Evolutionary conservation across 75 land plant species (phyloP), one percentile per base, ranked within the genome.

Genomic region (Isoetes taiwanensis): DNA sequence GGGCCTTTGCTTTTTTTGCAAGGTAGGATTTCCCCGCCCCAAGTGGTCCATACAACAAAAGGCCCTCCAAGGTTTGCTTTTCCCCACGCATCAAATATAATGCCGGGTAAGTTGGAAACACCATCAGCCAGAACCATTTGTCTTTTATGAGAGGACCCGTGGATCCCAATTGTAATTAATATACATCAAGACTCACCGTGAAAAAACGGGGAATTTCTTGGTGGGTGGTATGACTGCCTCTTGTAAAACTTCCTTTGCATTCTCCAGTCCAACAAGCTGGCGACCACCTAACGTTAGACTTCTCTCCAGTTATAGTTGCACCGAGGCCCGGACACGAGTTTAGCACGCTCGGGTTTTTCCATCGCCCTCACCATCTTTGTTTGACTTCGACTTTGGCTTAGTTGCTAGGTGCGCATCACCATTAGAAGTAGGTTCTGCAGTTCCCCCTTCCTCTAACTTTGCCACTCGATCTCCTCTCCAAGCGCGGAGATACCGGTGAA

Each of bases 381-480:
- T n/a, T 9, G 75, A 64, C 64, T 88, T 88, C 8, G 80, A 74
- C 78, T 89, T 89, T 1, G 90, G 78, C 43, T 66, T 62, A 0
- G 99, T 77, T 1, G 83, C 86, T 23, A 89, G 82, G 0, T 86
- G 90, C 0, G 86, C 86, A 39, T 89, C 99, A 12, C 96, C 99
- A 35, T 78, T 82, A 4, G 76, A 59, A 32, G 39, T 29, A 1
- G 78, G 56, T 1, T 72, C 78, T 1, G 85, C 20, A 3, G 77
- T 74, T 24, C 16, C 48, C 0, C 88, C 86, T 2, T 85, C 96
- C 32, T 94, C 96, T 16, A 94, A 62, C 0, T 80, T 90, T 8
- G 84, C 90, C 16, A n/a, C n/a, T 90, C 76, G 59, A 94, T 94
- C 84, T 94, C 99, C 80, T 94, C 99, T 1, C 99, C 21, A 96